Percentiles rank a stretch among this genome's conserved stretches.
Evolutionary conservation across 768 basidiomycete species (phyloP).

Genomic region (Polyporus arcularius): DNA sequence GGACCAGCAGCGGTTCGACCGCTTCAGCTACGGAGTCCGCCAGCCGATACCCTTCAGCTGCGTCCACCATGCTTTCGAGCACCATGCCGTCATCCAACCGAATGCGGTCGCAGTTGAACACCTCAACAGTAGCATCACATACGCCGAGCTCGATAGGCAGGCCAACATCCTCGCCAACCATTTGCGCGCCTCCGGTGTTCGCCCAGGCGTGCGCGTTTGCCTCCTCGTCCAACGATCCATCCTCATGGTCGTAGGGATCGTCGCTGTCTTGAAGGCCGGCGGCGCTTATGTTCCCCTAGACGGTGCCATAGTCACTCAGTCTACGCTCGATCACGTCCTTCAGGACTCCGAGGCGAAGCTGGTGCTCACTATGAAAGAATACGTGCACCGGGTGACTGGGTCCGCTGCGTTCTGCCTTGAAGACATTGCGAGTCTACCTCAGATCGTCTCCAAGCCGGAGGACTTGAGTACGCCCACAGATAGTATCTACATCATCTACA

Average conservation of each 20-base stretch:
- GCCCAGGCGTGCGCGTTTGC: conserved; percentile 52
- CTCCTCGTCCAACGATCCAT: conserved; percentile 57
- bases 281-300: conserved; percentile 62
- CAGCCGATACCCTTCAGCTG: conserved; percentile 44
- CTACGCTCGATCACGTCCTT: conserved; percentile 52
- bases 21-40: conserved; percentile 45
- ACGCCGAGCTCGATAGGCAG: conserved; percentile 48
- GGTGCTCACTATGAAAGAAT: conserved; percentile 41
- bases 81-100: conserved; percentile 43
- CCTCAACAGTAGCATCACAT: conserved; percentile 48
- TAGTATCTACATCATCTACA: conserved; percentile 62
- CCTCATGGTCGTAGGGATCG: conserved; percentile 51
- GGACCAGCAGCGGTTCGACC: conserved; percentile 46
- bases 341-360: conserved; percentile 45
- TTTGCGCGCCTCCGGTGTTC: conserved; percentile 45
- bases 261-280: conserved; percentile 58
- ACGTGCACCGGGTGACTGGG: conserved; percentile 22
- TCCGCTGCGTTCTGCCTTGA: conserved; percentile 27
- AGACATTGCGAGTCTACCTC: conserved; percentile 12
- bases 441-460: conserved; percentile 31
- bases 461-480: conserved; percentile 40
- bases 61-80: conserved; percentile 58
- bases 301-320: conserved; percentile 57
- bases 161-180: conserved; percentile 48
- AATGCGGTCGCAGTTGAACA: conserved; percentile 50